Conservation (phyloP, 345 rosid genomes). For the Angophora floribunda region DNA sequence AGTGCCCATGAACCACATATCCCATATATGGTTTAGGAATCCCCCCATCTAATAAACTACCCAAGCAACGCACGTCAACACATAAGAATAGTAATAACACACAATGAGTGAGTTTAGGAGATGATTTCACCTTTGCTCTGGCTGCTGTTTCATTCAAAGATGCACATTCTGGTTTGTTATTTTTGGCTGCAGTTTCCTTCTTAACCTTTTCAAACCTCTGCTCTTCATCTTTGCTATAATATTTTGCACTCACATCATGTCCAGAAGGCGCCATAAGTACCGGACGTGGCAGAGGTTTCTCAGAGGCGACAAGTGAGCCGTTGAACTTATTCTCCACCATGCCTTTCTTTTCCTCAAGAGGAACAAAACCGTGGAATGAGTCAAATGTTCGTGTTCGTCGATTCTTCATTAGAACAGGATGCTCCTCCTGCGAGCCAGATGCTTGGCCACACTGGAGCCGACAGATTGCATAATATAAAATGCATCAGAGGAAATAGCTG, state of each 20-base stretch:
- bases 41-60: not conserved
- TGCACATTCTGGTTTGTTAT: not conserved
- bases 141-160: not conserved
- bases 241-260: not conserved
- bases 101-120: not conserved
- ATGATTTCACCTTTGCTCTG: not conserved
- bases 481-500: not conserved
- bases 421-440: not conserved
- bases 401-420: not conserved
- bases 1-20: not conserved
- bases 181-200: not conserved
- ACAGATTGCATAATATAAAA: not conserved
- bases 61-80: not conserved
- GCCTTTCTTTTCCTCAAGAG: not conserved
- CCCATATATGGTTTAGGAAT: not conserved
- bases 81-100: not conserved
- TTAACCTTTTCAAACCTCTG: not conserved
- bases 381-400: not conserved
- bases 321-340: not conserved
- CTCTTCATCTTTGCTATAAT: not conserved
- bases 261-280: not conserved
- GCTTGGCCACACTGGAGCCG: not conserved
- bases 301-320: not conserved
- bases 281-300: not conserved
- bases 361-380: not conserved